Evolutionary conservation across 2,329 filamentous ascomycete species (phyloP), one percentile per base, ranked within the genome.

Genomic region (Didymella arachidicola): DNA sequence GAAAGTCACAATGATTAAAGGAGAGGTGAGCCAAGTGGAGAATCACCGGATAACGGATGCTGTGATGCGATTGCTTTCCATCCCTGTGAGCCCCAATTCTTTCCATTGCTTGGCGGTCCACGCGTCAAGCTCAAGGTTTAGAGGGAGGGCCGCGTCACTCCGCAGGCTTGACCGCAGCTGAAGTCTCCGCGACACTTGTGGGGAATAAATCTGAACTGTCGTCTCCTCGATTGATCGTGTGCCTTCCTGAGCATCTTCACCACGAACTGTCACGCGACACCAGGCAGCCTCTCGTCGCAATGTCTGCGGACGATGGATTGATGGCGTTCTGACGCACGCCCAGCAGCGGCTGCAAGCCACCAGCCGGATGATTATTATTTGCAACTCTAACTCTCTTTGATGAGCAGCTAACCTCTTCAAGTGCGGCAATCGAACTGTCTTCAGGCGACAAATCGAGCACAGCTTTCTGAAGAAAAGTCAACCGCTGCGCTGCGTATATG

Each of bases 1-100:
- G 30, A 43, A 45, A 32, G 49, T 38, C 39, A 29, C 48, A 48
- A 18, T 41, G 46, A 46, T 50, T 50, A 50, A 59, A 59, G 56
- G 56, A 54, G 56, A 59, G 29, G 19, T 54, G 56, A 54, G 19
- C 41, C 32, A 46, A 53, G 56, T 59, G 50, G 56, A 59, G 50
- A 12, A 42, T 29, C 50, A 53, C 12, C 45, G 50, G 50, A 46
- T 50, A 41, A 36, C 50, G 50, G 55, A 12, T 27, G 55, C 41
- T 32, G 25, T 53, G 39, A 59, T 54, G 46, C 50, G 32, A 38
- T 59, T 30, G 26, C 39, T 54, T 39, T 29, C 25, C 50, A 59
- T 54, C 56, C 50, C 56, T 59, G 56, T 27, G 49, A 27, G 50
- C 39, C 56, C 45, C 39, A 38, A 45, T 59, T 53, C 46, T 50